Base-by-base conservation (phyloP, 2,329 filamentous ascomycete genomes). In the Graphiopsis chlorocephala region DNA sequence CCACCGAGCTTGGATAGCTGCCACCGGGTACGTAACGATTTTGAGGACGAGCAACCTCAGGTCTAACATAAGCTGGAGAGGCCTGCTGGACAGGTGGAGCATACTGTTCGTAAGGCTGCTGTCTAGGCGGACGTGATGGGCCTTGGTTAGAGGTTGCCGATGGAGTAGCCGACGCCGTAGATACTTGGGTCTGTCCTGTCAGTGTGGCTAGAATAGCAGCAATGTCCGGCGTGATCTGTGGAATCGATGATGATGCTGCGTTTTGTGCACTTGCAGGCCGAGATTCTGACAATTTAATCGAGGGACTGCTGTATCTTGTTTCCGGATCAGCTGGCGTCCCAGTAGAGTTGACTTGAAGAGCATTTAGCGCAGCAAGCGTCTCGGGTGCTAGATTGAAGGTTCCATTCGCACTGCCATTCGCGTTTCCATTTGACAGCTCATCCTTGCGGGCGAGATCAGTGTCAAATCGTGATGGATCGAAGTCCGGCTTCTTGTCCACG, bases 401-500 rank as follows among this genome's bases (percentile, higher is more conserved):
- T 33, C 26, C 56, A 12, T 29, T 61, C 25, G 64, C 28, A 26
- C 33, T 35, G n/a, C 57, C 15, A 25, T 45, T 62, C 20, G 48
- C 25, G 17, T 8, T 45, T 23, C 38, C n/a, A 20, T 23, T 23
- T 8, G 45, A 23, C 14, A 35, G 20, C 47, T 55, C 33, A 33
- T 56, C 47, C 52, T 69, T 72, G 59, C 68, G 68, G 33, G 70
- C 66, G 25, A 72, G 64, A 69, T 75, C 72, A 10, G 72, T 74
- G 64, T 75, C 73, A 53, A 72, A 75, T 20, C 68, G 67, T 7
- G 71, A 66, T 4, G 71, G 71, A 65, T 75, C 73, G 14, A 58
- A 65, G 10, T 53, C 42, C 8, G 56, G 45, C 59, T 63, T 68
- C 59, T 31, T 66, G 38, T 59, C 69, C 60, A n/a, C 62, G 29